phyloP scores from a whole-genome alignment of 768 basidiomycete genomes.

The Amanita exitialis region DNA sequence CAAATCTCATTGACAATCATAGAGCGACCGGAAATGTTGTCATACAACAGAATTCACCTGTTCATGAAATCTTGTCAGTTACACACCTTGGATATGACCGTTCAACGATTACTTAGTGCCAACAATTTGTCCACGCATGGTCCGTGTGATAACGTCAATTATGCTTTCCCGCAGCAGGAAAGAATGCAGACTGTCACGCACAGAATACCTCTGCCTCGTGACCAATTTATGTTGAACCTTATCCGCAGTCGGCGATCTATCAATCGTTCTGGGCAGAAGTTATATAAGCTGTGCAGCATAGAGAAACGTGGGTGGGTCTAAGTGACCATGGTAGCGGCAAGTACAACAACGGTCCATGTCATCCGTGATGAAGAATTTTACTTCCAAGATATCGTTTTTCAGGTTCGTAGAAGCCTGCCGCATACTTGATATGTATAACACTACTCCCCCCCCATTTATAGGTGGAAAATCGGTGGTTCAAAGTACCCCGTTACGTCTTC shows the following conservation, averaged over 20 bases:
- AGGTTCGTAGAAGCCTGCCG: background rate
- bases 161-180: too few relatives aligned
- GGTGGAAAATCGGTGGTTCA: slow-evolving; percentile 3
- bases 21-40: background rate
- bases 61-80: too few relatives aligned
- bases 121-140: too few relatives aligned
- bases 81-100: too few relatives aligned
- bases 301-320: background rate
- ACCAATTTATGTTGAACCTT: background rate
- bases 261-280: background rate
- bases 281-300: background rate
- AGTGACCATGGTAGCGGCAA: background rate
- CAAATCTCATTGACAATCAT: too few relatives aligned
- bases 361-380: background rate
- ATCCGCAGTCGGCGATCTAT: background rate
- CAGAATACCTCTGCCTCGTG: background rate
- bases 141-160: too few relatives aligned
- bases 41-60: too few relatives aligned
- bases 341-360: background rate
- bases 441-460: background rate
- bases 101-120: too few relatives aligned
- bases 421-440: background rate
- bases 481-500: background rate
- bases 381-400: slow-evolving; percentile 2
- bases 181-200: too few relatives aligned